Evolutionary conservation across 495 filamentous ascomycete species (phyloP), one percentile per base, ranked within the genome.

Genomic region (Gamarada debralockiae): DNA sequence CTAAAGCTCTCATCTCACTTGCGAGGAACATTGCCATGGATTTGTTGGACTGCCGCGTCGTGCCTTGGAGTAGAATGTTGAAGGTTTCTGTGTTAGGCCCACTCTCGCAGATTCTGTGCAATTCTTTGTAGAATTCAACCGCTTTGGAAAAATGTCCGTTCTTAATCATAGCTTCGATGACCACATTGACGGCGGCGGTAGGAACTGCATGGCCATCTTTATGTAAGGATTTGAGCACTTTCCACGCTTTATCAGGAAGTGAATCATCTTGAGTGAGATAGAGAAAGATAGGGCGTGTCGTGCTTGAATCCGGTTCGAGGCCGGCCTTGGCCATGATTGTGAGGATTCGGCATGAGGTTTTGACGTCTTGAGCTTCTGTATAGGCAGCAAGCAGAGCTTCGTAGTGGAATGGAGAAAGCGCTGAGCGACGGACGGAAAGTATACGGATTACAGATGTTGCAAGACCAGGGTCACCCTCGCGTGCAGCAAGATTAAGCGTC

Each of bases 351-450:
- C 90, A 77, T 1, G 79, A 80, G 31, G 74, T 71, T 25, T 55
- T 61, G 9, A 87, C 52, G 49, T 85, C 78, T 1, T 73, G 74
- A 4, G 67, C 64, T n/a, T 59, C 63, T n/a, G 77, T 65, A 62
- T 95, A 86, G 29, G 82, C 73, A 50, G 86, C 79, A 17, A 91
- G 63, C 14, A 96, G 74, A 24, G 79, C 73, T 65, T 92, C 88
- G 68, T 93, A 96, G 62, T 96, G 87, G 43, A 84, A 75, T 3
- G 73, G 56, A 2, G 73, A 67, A 24, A 89, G 73, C 31, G 72
- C 65, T 18, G 76, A 64, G 1, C 72, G 76, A 13, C 80, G 73
- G 3, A 74, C 64, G 0, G 77, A 76, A 15, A 86, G 73, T 34
- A 74, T 62, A 37, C 78, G 76, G 56, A 90, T 74, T 34, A 81